Base-by-base conservation (phyloP, 1,284 basidiomycete species). In the Irpex sp. region DNA sequence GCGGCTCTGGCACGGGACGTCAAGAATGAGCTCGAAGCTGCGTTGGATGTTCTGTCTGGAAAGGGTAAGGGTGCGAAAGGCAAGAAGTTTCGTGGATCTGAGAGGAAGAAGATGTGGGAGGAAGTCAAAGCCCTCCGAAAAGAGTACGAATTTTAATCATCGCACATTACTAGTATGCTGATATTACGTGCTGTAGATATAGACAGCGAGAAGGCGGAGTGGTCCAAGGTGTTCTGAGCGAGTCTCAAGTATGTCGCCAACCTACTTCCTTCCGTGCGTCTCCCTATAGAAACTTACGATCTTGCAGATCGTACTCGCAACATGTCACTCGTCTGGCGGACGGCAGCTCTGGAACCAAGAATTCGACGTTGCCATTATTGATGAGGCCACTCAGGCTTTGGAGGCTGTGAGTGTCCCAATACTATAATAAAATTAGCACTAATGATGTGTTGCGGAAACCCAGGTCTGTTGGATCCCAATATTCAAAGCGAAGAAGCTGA, bases 381-480 rank as follows among this genome's bases (percentile, higher is more conserved):
- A 98, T 68, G 97, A 98, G 77, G 94, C 95, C 0, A 98, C 96
- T 0, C 97, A 98, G 75, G 96, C 95, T 2, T 74, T 97, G n/a
- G 96, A 98, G 77, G 92, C 95, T 6, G 93, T 95, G 71, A 68
- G 77, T 68, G 17, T 43, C 15, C 13, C 47, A 59, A 35, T 19
- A n/a, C 19, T 47, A 46, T 57, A 59, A n/a, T 8, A n/a, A 13
- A 67, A 7, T 21, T 3, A 19, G 33, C 13, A 26, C 26, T 26
- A 26, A 26, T 26, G 26, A 26, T 4, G 26, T 26, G 26, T 26
- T 26, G 26, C 26, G 26, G 26, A 26, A 26, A 26, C 26, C 26
- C 26, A 93, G 91, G 91, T 92, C 2, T 98, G 96, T 75, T 98
- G 97, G 95, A 88, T 98, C 36, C 95, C 97, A 0, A 92, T 98